Conservation (phyloP, 495 filamentous ascomycete genomes). For the Clohesyomyces aquaticus region DNA sequence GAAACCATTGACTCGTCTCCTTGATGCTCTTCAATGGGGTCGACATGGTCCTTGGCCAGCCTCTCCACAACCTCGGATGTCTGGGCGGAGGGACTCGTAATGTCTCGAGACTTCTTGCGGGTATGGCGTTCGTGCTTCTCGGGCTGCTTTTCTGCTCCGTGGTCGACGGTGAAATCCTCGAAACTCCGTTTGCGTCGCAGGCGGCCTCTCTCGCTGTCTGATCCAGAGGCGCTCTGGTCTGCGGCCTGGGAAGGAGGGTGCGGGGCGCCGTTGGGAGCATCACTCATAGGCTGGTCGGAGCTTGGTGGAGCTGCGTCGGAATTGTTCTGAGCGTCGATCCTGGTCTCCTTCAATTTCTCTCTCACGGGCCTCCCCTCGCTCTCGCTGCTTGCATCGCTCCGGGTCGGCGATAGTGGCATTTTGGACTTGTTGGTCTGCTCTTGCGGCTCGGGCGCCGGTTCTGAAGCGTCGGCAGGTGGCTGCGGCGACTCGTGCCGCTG, state of each 20-base stretch:
- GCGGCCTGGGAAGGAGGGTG: neutral
- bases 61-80: slow-evolving; percentile 29
- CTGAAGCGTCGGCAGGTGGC: neutral
- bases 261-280: slow-evolving; percentile 31
- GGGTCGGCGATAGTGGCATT: slow-evolving; percentile 26
- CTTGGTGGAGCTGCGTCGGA: slow-evolving; percentile 20
- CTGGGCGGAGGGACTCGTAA: slow-evolving; percentile 21
- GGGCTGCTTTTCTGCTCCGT: slow-evolving; percentile 12
- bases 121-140: slow-evolving; percentile 39
- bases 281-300: slow-evolving; percentile 27
- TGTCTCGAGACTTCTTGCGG: slow-evolving; percentile 47
- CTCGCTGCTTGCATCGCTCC: slow-evolving; percentile 37
- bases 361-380: slow-evolving; percentile 61
- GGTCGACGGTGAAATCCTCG: slow-evolving; percentile 44
- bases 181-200: slow-evolving; percentile 60
- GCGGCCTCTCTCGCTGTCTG: slow-evolving; percentile 47
- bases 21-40: slow-evolving; percentile 22
- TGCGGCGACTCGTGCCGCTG: slow-evolving; percentile 18
- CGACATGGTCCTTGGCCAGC: slow-evolving; percentile 30
- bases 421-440: slow-evolving; percentile 3
- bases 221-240: slow-evolving; percentile 28
- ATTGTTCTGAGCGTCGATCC: slow-evolving; percentile 52
- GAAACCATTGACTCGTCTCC: slow-evolving; percentile 26
- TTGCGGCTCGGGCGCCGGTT: slow-evolving; percentile 7
- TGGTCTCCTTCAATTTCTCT: slow-evolving; percentile 65